A percentile compares a stretch with the other conserved stretches of the same genome.
phyloP scores from a whole-genome alignment of 495 filamentous ascomycete genomes.

The Penicillium steckii region DNA sequence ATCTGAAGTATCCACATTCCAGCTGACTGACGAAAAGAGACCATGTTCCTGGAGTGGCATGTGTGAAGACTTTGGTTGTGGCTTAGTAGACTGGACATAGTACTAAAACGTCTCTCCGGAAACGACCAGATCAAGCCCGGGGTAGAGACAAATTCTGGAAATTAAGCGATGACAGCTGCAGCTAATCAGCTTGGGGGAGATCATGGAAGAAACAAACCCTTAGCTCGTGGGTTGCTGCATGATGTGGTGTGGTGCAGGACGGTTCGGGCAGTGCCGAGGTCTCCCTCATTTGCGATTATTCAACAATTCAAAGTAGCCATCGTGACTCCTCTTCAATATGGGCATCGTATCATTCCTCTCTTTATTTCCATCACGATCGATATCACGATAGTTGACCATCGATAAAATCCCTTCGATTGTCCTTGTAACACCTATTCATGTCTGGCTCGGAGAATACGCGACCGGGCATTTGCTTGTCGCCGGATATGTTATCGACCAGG shows the following conservation, averaged over 20 bases:
- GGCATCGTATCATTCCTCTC: background rate
- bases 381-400: background rate
- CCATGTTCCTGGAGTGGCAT: background rate
- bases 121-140: background rate
- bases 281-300: constrained; percentile 2
- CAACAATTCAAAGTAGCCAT: background rate
- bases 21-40: background rate
- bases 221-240: background rate
- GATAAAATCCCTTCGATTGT: background rate
- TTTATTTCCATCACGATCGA: background rate
- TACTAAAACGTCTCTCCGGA: no score
- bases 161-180: background rate
- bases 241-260: background rate
- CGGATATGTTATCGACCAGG: constrained; percentile 13
- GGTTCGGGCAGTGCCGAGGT: background rate
- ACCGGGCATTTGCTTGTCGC: background rate
- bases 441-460: background rate
- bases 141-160: background rate
- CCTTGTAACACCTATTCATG: background rate
- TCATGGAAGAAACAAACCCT: background rate
- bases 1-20: background rate
- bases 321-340: background rate
- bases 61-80: no score
- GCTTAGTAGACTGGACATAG: no score
- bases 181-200: background rate